A percentile compares a stretch with the other conserved stretches of the same genome.
Conservation (phyloP, 805 yeast genomes). For the Wickerhamomyces subpelliculosus region DNA sequence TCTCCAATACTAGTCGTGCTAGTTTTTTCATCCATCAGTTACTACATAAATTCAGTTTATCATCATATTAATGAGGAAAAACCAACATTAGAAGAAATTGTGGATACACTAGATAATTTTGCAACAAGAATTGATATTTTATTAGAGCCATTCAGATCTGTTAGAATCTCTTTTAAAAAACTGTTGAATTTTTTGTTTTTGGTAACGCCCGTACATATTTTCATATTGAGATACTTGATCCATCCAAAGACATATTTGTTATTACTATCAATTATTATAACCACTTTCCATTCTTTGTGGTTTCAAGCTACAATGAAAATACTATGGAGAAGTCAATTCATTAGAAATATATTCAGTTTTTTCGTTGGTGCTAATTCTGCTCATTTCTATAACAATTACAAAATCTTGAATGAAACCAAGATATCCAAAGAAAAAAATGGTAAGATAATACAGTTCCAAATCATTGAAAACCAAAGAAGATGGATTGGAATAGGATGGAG, state of each 20-base stretch:
- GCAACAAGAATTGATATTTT: constrained; percentile 33
- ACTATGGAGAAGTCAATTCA: constrained; percentile 39
- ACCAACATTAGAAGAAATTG: constrained; percentile 42
- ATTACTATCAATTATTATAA: constrained; percentile 27
- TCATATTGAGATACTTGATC: constrained; percentile 25
- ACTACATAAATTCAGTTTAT: constrained; percentile 36
- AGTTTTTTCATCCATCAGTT: constrained; percentile 32
- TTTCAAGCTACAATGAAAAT: constrained; percentile 35
- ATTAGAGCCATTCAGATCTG: constrained; percentile 7
- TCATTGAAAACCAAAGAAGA: constrained; percentile 52
- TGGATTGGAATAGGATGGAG: constrained; percentile 62
- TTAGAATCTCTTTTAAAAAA: constrained; percentile 25
- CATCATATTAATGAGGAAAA: constrained; percentile 31
- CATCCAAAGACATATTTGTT: constrained; percentile 30
- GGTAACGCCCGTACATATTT: constrained; percentile 34
- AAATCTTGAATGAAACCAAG: constrained; percentile 29
- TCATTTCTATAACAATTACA: constrained; percentile 20
- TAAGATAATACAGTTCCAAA: constrained; percentile 42
- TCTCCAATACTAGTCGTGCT: constrained; percentile 28
- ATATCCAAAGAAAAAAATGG: constrained; percentile 36
- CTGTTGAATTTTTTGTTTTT: constrained; percentile 25
- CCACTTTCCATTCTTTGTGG: constrained; percentile 41
- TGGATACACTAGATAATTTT: constrained; percentile 37
- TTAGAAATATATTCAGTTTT: constrained; percentile 30
- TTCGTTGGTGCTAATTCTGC: constrained; percentile 28